Base-by-base conservation (phyloP, 495 filamentous ascomycete species). In the Aspergillus incahuasiensis region DNA sequence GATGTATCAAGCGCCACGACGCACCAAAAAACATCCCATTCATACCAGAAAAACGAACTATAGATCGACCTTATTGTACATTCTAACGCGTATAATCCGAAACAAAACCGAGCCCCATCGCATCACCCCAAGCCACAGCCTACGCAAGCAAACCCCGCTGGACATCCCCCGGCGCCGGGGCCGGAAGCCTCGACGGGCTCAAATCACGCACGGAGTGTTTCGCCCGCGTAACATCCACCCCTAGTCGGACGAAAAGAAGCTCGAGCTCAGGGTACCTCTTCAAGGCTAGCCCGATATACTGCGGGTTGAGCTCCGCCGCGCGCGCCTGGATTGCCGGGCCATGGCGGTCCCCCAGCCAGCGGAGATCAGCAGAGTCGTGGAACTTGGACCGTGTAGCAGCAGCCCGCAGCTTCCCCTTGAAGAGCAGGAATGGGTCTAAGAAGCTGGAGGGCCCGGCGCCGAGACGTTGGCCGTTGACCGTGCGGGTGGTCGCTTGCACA, bases 321-420 rank as follows among this genome's bases (percentile, higher is more conserved):
- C 54, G 50, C 51, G 43, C 41, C 38, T 48, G 46, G 41, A 49
- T 56, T 43, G 21, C 19, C 25, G 25, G 16, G 28, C 51, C 30
- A 45, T 52, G 53, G 39, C 45, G 48, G 19, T 35, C 38, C 21
- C 16, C 61, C 3, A 66, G 52, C 50, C 52, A 55, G 38, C 55
- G 58, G n/a, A 67, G 38, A 50, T 67, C 64, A 5, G 50, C 59
- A 18, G 57, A 55, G 48, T 67, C 64, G 32, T 59, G 48, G 52
- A 51, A 61, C 48, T 55, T 65, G 19, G 40, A 52, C 45, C 64
- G 52, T 22, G 57, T 54, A 22, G 62, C 64, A 18, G 62, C 57
- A 6, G 63, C 64, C n/a, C 55, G 60, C 22, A 67, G 53, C 40
- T 67, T 65, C 9, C 62, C 64, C 52, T 67, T 67, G 57, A 65